Percentiles rank a stretch among this genome's conserved stretches.
Evolutionary conservation across 1,284 basidiomycete species (phyloP).

Genomic region (Boletellus dicymbophilus): DNA sequence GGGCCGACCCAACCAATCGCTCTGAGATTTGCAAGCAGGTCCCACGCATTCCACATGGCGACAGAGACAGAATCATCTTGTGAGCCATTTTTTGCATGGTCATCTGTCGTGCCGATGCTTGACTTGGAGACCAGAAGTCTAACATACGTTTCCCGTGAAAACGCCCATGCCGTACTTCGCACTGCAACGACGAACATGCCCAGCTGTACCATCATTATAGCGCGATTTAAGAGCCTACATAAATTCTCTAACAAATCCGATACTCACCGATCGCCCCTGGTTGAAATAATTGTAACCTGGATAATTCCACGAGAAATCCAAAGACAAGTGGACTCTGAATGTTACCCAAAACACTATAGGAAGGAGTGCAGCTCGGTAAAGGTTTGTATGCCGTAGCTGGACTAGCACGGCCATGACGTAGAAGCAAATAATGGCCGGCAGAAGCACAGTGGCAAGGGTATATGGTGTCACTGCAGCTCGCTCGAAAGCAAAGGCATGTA

Average conservation of each 20-base stretch:
- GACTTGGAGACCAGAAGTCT: conserved; percentile 13
- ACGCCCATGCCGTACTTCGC: conserved; percentile 27
- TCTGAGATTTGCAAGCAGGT: conserved; percentile 27
- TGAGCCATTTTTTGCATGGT: neutral
- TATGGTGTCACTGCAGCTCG: conserved; percentile 19
- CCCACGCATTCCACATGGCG: conserved; percentile 30
- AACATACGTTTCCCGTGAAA: conserved; percentile 15
- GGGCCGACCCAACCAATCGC: conserved; percentile 29
- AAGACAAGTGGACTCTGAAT: conserved; percentile 11
- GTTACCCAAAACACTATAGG: conserved; percentile 22
- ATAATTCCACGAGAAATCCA: conserved; percentile 25
- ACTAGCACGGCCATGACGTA: conserved; percentile 34
- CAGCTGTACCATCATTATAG: conserved; percentile 21
- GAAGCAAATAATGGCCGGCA: conserved; percentile 17
- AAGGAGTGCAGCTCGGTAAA: conserved; percentile 26
- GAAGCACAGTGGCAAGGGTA: conserved; percentile 18
- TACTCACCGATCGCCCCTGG: conserved; percentile 26
- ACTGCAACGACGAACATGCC: conserved; percentile 27
- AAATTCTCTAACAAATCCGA: neutral
- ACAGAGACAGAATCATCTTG: conserved; percentile 2
- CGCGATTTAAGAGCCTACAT: neutral
- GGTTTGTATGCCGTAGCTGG: conserved; percentile 21
- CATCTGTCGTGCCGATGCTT: neutral
- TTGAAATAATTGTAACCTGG: conserved; percentile 21
- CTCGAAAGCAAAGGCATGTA: conserved; percentile 16